Percentiles rank a stretch among this genome's conserved stretches.
Conservation (phyloP, 805 yeast species). For the Lipomyces spencermartinsiae region DNA sequence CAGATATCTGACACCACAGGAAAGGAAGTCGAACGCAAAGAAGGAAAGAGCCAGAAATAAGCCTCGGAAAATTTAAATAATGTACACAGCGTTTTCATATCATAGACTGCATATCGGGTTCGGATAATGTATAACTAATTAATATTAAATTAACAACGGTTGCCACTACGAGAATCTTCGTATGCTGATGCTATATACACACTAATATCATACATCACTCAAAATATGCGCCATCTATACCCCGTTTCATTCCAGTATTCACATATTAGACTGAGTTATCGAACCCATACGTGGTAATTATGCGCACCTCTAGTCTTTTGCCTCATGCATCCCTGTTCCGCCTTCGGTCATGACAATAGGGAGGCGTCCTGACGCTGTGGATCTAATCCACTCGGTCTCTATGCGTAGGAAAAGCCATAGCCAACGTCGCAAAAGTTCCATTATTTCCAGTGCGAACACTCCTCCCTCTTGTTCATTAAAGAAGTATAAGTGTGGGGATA, state of each 20-base stretch:
- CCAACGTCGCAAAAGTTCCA: conserved; percentile 85
- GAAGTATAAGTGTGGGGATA: conserved; percentile 49
- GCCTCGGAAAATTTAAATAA: not conserved
- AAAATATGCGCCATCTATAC: not conserved
- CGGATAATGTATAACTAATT: not conserved
- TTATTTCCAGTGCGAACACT: conserved; percentile 66
- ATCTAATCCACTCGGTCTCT: conserved; percentile 69
- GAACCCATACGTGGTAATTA: not conserved
- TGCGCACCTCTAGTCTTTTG: conserved; percentile 42
- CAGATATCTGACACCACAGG: conserved; percentile 81
- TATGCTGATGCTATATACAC: not conserved
- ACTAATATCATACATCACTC: not conserved
- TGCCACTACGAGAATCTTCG: not conserved
- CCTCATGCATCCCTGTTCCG: conserved; percentile 12
- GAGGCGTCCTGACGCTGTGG: conserved; percentile 19
- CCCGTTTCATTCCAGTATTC: not conserved
- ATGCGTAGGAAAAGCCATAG: conserved; percentile 86
- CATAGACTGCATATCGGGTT: not conserved
- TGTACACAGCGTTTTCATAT: not conserved
- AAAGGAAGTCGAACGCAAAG: conserved; percentile 62
- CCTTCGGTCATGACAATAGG: not conserved
- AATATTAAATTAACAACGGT: not conserved
- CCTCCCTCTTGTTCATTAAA: conserved; percentile 56
- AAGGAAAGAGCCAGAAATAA: conserved; percentile 50
- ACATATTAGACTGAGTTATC: not conserved